Base-by-base conservation (phyloP, 371 early-diverging fungal genomes). In the Homolaphlyctis polyrhiza region DNA sequence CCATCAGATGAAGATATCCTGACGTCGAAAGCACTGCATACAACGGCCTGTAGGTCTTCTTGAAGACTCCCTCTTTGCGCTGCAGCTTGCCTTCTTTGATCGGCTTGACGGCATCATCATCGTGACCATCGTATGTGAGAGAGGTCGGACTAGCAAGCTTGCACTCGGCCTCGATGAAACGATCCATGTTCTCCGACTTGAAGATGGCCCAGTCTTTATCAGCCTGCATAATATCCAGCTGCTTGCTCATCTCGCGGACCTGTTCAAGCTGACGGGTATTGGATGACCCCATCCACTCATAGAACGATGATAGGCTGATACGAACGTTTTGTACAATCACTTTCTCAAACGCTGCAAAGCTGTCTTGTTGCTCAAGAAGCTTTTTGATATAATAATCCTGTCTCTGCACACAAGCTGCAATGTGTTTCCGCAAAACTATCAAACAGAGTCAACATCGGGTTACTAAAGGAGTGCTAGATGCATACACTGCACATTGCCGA, bases 131-230 rank as follows among this genome's bases (percentile, higher is more conserved):
- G 54, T 75, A 75, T 28, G 23, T 36, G 35, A 80, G 60, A 52
- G 18, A 58, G 50, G 34, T 33, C 45, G 39, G 39, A 8, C 11
- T 18, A 39, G 39, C 39, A 8, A 18, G 11, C 8, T 39, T 18
- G n/a, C n/a, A n/a, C 23, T 58, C 65, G 6, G 50, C 66, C 21
- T 66, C 66, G 2, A 80, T 51, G 23, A 80, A 61, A 25, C 64
- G 65, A 58, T 73, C 72, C 43, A 34, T 34, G 60, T 71, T 60
- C 13, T 66, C 65, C 11, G 23, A 29, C 6, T 63, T 47, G 65
- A 80, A 80, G 18, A 69, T n/a, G n/a, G 43, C 33, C 80, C 80
- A 80, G 60, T 80, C 80, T 16, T 59, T 35, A n/a, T 67, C 66
- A 28, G 71, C 70, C 54, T 80, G 72, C 63, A 77, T 36, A 2